Percentiles rank a stretch among this genome's conserved stretches.
These are phyloP conservation scores for Spatholobus suberectus DNA, from an alignment of 306 rosid species.

Conservation along the genomic window DNA sequence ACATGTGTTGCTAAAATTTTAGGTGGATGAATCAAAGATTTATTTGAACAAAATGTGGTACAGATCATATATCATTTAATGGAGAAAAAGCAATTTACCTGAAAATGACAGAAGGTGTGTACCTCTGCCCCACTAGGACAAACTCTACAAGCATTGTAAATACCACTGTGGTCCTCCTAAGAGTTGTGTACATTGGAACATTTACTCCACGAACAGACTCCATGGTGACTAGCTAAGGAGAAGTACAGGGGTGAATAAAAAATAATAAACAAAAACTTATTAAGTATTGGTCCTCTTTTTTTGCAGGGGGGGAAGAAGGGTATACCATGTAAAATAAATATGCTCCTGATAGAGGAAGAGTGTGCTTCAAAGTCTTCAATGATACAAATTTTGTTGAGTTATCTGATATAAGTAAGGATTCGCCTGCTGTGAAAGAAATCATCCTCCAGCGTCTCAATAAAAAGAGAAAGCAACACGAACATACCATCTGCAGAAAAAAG, in stretches of 20 bases:
- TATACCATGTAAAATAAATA: slow-evolving; percentile 94
- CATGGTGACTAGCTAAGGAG: slow-evolving; percentile 87
- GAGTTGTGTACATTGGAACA: slow-evolving; percentile 98
- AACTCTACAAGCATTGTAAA: slow-evolving; percentile 88
- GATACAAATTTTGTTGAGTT: slow-evolving; percentile 65
- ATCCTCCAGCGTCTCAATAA: slow-evolving; percentile 70
- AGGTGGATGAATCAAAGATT: neutral
- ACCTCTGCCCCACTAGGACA: slow-evolving; percentile 81
- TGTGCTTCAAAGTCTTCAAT: slow-evolving; percentile 75
- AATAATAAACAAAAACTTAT: slow-evolving; percentile 21
- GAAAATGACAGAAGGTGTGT: slow-evolving; percentile 70
- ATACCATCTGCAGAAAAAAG: slow-evolving; percentile 70
- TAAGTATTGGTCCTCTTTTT: neutral
- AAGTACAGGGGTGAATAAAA: slow-evolving; percentile 48
- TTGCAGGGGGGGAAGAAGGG: neutral
- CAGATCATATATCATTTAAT: neutral
- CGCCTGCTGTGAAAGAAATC: slow-evolving; percentile 72
- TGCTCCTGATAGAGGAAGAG: slow-evolving; percentile 85
- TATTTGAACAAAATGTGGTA: neutral
- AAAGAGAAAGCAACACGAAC: slow-evolving; percentile 81
- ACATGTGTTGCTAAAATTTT: neutral
- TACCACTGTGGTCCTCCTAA: slow-evolving; percentile 93
- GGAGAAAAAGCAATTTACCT: slow-evolving; percentile 63
- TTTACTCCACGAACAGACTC: slow-evolving; percentile 98
- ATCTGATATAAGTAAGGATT: slow-evolving; percentile 60